Conservation (phyloP, 805 yeast genomes). For the Komagataella phaffii region DNA sequence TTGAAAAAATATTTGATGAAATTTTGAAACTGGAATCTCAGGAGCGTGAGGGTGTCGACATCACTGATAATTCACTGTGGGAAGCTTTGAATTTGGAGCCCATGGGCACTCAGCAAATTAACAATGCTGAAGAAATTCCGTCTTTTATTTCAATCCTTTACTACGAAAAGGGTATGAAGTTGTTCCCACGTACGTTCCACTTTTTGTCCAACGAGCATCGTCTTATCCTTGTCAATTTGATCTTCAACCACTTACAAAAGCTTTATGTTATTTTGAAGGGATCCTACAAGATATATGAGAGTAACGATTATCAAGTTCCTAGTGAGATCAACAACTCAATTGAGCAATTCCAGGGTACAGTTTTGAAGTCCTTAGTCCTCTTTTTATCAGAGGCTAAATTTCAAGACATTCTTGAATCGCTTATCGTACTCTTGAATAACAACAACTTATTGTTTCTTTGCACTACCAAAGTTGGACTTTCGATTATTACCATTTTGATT, state of each 20-base stretch:
- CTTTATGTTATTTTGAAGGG: slow-evolving; percentile 69
- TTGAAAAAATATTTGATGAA: slow-evolving; percentile 69
- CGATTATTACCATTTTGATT: slow-evolving; percentile 77
- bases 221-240: slow-evolving; percentile 59
- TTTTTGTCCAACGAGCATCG: slow-evolving; percentile 68
- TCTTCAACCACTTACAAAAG: slow-evolving; percentile 70
- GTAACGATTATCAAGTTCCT: slow-evolving; percentile 33
- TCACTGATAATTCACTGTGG: slow-evolving; percentile 49
- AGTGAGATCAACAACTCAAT: slow-evolving; percentile 41
- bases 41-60: slow-evolving; percentile 38
- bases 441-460: slow-evolving; percentile 59
- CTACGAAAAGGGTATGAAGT: slow-evolving; percentile 78
- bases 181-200: slow-evolving; percentile 79
- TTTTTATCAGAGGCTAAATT: slow-evolving; percentile 73
- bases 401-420: slow-evolving; percentile 63
- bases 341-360: slow-evolving; percentile 68
- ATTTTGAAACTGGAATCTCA: slow-evolving; percentile 70
- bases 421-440: slow-evolving; percentile 56
- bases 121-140: slow-evolving; percentile 45
- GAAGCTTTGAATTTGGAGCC: slow-evolving; percentile 47
- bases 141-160: slow-evolving; percentile 77
- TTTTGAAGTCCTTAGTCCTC: slow-evolving; percentile 73
- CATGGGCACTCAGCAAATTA: slow-evolving; percentile 39
- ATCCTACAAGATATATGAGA: slow-evolving; percentile 52
- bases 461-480: slow-evolving; percentile 68